Conservation (phyloP, 2,329 filamentous ascomycete species). For the Penicillium expansum region DNA sequence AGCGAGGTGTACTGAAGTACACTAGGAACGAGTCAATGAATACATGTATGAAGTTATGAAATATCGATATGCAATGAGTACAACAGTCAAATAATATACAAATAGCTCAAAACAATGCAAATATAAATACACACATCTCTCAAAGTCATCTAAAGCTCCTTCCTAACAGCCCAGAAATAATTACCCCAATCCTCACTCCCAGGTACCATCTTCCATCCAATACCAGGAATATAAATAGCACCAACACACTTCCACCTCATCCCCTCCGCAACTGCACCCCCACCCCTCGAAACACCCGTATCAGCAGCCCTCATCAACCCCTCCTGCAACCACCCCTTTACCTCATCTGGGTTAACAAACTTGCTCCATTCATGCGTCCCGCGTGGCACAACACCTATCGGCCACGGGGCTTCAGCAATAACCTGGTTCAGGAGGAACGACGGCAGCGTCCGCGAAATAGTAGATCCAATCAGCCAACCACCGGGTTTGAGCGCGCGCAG, state of each 20-base stretch:
- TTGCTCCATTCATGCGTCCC: constrained; percentile 97
- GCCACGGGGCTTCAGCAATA: constrained; percentile 75
- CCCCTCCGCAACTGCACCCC: constrained; percentile 28
- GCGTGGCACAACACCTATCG: constrained; percentile 72
- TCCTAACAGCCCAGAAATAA: constrained; percentile 89
- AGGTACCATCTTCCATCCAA: constrained; percentile 82
- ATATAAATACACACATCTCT: neutral
- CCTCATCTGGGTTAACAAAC: constrained; percentile 85
- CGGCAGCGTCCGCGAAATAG: constrained; percentile 83
- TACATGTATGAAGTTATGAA: neutral
- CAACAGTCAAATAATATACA: neutral
- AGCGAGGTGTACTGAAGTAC: neutral
- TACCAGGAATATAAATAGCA: constrained; percentile 81
- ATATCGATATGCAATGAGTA: neutral
- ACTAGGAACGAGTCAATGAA: neutral
- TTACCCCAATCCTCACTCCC: constrained; percentile 87
- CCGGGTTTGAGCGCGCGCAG: constrained; percentile 73
- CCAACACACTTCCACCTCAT: constrained; percentile 69
- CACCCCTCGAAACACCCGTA: constrained; percentile 21
- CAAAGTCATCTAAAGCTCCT: constrained; percentile 32
- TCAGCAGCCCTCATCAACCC: constrained; percentile 52
- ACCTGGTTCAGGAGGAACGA: constrained; percentile 93
- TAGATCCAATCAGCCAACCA: constrained; percentile 89
- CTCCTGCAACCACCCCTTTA: constrained; percentile 41
- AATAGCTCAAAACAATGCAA: neutral